Conservation (phyloP, 2,329 filamentous ascomycete species). For the Sarocladium brachiariae region DNA sequence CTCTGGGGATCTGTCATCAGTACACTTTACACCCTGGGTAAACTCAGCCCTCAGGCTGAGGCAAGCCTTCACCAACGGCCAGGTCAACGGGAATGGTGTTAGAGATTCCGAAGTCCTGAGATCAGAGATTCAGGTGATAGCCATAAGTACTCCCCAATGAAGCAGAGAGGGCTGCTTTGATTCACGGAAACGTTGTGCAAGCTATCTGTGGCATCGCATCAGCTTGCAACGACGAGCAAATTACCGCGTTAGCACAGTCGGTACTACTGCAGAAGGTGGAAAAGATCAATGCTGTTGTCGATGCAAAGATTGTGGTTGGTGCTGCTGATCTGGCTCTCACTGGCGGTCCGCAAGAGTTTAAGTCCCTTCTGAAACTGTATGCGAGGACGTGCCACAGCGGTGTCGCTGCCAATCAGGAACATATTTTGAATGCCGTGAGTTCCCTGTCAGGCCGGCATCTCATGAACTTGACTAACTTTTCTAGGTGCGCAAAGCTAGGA, state of each 20-base stretch:
- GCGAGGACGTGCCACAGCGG: conserved; percentile 68
- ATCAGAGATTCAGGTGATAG: conserved; percentile 60
- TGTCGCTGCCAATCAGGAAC: conserved; percentile 58
- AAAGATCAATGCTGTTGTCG: conserved; percentile 72
- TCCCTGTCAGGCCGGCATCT: background rate
- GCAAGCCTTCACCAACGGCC: conserved; percentile 46
- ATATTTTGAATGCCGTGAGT: conserved; percentile 65
- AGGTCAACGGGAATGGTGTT: conserved; percentile 34
- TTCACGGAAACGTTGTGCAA: conserved; percentile 72
- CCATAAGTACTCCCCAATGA: conserved; percentile 70
- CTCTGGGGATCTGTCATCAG: conserved; percentile 90
- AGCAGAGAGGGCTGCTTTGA: conserved; percentile 70
- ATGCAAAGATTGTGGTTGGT: conserved; percentile 79
- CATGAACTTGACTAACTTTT: conserved; percentile 13
- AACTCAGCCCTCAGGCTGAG: conserved; percentile 69
- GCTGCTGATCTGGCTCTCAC: conserved; percentile 70
- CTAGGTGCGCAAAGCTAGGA: conserved; percentile 69
- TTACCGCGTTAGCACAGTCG: conserved; percentile 84
- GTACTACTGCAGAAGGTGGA: conserved; percentile 96
- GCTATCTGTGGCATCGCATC: conserved; percentile 87
- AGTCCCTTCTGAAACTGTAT: conserved; percentile 78
- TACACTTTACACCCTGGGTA: conserved; percentile 92
- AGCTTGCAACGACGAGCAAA: conserved; percentile 79
- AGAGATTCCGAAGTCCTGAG: conserved; percentile 37
- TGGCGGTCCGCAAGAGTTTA: conserved; percentile 76